Conservation (phyloP, 2,329 filamentous ascomycete species). For the Xylaria sp. region DNA sequence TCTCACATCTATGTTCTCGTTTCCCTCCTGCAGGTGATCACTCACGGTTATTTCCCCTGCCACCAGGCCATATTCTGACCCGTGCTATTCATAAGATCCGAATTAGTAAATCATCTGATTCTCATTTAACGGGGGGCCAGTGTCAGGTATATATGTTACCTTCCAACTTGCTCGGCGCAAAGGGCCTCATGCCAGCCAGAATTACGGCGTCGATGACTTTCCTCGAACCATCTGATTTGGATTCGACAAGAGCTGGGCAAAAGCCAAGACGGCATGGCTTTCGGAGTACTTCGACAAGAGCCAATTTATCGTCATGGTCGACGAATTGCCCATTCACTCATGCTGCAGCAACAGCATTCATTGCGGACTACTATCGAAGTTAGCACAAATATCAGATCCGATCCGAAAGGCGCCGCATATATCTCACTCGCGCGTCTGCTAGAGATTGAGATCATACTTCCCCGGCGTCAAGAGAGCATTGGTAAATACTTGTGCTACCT, state of each 20-base stretch:
- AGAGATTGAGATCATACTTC: conserved; percentile 50
- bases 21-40: conserved; percentile 47
- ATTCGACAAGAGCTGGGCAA: conserved; percentile 37
- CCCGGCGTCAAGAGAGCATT: conserved; percentile 43
- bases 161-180: conserved; percentile 40
- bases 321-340: conserved; percentile 38
- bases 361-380: conserved; percentile 22
- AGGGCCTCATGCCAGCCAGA: conserved; percentile 54
- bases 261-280: conserved; percentile 47
- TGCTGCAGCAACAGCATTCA: conserved; percentile 10
- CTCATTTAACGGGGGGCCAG: too few relatives aligned
- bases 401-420: background rate
- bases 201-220: conserved; percentile 56
- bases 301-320: conserved; percentile 36
- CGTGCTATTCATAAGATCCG: too few relatives aligned
- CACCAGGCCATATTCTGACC: conserved; percentile 41
- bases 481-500: conserved; percentile 22
- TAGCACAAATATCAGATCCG: background rate
- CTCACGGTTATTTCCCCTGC: conserved; percentile 44
- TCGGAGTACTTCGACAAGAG: conserved; percentile 36
- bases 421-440: conserved; percentile 38
- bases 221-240: conserved; percentile 39
- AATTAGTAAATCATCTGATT: too few relatives aligned
- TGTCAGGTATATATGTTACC: too few relatives aligned
- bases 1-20: conserved; percentile 40